These are phyloP conservation scores for Magnolia changhungtana DNA, from an alignment of 164 flowering plant genomes.

Conservation along the genomic window DNA sequence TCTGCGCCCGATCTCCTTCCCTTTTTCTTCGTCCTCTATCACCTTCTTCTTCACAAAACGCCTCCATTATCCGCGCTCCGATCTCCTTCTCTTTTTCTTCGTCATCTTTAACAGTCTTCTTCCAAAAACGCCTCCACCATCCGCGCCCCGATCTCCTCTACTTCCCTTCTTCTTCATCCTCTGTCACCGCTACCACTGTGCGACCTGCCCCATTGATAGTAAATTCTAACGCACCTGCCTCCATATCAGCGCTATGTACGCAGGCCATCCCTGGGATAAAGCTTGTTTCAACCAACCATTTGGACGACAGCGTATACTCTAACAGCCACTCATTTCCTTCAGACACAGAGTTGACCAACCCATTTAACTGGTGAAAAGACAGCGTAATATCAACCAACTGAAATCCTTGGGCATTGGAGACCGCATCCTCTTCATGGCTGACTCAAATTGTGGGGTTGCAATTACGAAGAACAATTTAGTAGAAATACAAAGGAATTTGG, in stretches of 20 bases:
- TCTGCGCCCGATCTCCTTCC: conserved; percentile 65
- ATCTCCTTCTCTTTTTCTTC: conserved; percentile 61
- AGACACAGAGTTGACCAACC: conserved; percentile 64
- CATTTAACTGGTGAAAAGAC: conserved; percentile 74
- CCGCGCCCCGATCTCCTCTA: conserved; percentile 51
- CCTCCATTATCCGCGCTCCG: conserved; percentile 76
- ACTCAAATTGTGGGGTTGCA: too few relatives aligned
- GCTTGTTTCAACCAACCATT: conserved; percentile 76
- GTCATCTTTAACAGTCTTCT: too few relatives aligned
- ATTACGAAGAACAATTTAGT: too few relatives aligned
- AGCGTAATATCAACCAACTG: conserved; percentile 13
- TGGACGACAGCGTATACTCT: conserved; percentile 69
- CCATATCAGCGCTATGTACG: conserved; percentile 72
- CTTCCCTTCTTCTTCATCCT: conserved; percentile 52
- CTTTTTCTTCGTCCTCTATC: conserved; percentile 45
- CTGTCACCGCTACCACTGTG: conserved; percentile 73
- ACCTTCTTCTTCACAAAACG: too few relatives aligned
- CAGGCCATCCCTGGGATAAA: conserved; percentile 87
- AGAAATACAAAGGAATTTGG: too few relatives aligned
- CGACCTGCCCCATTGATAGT: conserved; percentile 95
- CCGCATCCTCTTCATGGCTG: too few relatives aligned
- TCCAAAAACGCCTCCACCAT: conserved; percentile 38
- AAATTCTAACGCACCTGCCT: conserved; percentile 87
- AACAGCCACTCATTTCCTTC: conserved; percentile 58
- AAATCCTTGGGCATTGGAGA: too few relatives aligned